Evolutionary conservation across 1,139 yeast species (phyloP).

Genomic region (Debaryomycetaceae sp.): DNA sequence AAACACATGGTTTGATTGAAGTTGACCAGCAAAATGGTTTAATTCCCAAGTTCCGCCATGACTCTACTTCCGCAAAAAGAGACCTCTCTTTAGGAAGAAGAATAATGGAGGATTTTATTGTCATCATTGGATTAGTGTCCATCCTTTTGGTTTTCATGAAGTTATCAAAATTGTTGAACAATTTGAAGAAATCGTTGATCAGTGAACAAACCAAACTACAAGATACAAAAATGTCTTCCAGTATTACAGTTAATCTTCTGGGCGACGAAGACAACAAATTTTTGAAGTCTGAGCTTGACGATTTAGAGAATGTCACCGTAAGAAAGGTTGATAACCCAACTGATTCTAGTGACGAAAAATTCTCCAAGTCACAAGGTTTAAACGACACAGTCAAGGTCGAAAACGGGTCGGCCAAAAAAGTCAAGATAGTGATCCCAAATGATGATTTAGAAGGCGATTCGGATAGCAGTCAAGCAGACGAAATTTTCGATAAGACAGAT

Average conservation of each 20-base stretch:
- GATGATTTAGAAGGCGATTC: slow-evolving; percentile 12
- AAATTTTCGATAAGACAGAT: background rate
- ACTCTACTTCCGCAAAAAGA: slow-evolving; percentile 4
- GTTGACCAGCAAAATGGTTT: slow-evolving; percentile 9
- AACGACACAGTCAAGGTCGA: no score
- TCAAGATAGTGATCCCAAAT: slow-evolving; percentile 28
- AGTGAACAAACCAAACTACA: background rate
- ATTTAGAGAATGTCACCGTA: background rate
- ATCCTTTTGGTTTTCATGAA: slow-evolving; percentile 34
- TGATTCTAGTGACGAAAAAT: slow-evolving; percentile 3
- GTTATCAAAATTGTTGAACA: slow-evolving; percentile 13
- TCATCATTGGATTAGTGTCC: slow-evolving; percentile 31
- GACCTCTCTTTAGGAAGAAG: slow-evolving; percentile 21
- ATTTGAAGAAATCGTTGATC: slow-evolving; percentile 1
- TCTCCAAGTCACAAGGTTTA: background rate
- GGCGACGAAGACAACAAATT: background rate
- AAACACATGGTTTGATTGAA: slow-evolving; percentile 12
- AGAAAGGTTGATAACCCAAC: background rate
- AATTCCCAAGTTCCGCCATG: slow-evolving; percentile 4
- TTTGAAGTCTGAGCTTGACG: background rate
- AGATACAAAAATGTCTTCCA: background rate
- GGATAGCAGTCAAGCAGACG: slow-evolving; percentile 1
- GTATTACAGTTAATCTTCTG: background rate
- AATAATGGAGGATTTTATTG: slow-evolving; percentile 49
- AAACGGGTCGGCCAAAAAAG: slow-evolving; percentile 16